Evolutionary conservation across 2,329 filamentous ascomycete genomes (phyloP).

Genomic region (Simplicillium sp.): DNA sequence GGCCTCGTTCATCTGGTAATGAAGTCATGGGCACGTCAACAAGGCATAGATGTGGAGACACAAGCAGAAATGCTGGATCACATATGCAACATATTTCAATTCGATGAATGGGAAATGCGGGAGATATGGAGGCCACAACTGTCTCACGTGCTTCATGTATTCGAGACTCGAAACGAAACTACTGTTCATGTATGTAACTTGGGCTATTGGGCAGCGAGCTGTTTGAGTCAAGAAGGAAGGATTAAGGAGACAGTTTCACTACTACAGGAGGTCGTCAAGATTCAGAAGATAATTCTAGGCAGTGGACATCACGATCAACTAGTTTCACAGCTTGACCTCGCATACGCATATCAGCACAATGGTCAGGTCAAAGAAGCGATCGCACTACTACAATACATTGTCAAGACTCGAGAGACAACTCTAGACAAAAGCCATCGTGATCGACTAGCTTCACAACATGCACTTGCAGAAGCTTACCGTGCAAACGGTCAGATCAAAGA

Average conservation of each 20-base stretch:
- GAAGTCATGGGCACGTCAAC: background rate
- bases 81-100: background rate
- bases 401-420: constrained; percentile 2
- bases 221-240: constrained; percentile 1
- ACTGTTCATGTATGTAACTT: background rate
- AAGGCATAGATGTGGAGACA: background rate
- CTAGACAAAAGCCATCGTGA: constrained; percentile 2
- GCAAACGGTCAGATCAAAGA: constrained; percentile 3
- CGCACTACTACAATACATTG: background rate
- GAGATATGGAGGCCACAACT: constrained; percentile 1
- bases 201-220: background rate
- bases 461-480: constrained; percentile 4
- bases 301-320: background rate
- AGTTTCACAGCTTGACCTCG: constrained; percentile 1
- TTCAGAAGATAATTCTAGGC: background rate
- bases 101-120: constrained; percentile 1
- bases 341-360: constrained; percentile 2
- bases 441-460: constrained; percentile 4
- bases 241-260: background rate
- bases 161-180: background rate
- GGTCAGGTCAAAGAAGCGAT: constrained; percentile 5
- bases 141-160: constrained; percentile 1
- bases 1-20: background rate
- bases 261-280: constrained; percentile 1
- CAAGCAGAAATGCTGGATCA: background rate